Evolutionary conservation across 768 basidiomycete species (phyloP).

Genomic region (Lactifluus volemus): DNA sequence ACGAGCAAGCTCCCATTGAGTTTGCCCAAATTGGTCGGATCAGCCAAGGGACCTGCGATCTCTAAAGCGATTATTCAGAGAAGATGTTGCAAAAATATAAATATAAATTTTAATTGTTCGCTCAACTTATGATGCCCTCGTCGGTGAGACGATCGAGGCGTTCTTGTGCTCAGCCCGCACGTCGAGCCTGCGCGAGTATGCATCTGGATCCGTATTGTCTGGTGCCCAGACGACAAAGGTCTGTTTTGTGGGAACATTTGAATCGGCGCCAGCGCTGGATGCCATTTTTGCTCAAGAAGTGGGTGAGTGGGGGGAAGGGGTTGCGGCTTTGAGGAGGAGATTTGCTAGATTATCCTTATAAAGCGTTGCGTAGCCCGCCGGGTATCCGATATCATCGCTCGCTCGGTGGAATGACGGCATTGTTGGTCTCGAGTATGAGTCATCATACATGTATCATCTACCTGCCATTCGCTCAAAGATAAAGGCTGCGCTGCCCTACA

Average conservation of each 20-base stretch:
- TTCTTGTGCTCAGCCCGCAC: not conserved
- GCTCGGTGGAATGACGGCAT: no score
- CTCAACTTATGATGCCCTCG: slow-evolving; percentile 3
- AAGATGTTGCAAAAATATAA: not conserved
- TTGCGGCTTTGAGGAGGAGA: no score
- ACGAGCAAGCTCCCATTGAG: slow-evolving; percentile 53
- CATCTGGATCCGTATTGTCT: not conserved
- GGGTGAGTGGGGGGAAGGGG: no score
- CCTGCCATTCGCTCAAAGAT: no score
- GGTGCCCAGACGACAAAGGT: slow-evolving; percentile 10
- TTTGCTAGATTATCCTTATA: no score
- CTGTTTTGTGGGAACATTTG: not conserved
- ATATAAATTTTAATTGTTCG: no score
- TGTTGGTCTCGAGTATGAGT: no score
- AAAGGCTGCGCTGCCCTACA: no score
- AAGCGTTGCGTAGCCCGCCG: no score
- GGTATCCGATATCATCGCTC: no score
- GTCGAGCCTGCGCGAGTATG: not conserved
- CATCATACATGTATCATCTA: no score
- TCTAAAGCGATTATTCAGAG: not conserved
- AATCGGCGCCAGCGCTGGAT: not conserved
- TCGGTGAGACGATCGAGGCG: not conserved
- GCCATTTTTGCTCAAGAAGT: not conserved
- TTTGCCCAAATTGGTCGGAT: slow-evolving; percentile 27
- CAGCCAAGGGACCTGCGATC: not conserved